phyloP scores from a whole-genome alignment of 805 yeast genomes.

The Candida coquimbonensis region DNA sequence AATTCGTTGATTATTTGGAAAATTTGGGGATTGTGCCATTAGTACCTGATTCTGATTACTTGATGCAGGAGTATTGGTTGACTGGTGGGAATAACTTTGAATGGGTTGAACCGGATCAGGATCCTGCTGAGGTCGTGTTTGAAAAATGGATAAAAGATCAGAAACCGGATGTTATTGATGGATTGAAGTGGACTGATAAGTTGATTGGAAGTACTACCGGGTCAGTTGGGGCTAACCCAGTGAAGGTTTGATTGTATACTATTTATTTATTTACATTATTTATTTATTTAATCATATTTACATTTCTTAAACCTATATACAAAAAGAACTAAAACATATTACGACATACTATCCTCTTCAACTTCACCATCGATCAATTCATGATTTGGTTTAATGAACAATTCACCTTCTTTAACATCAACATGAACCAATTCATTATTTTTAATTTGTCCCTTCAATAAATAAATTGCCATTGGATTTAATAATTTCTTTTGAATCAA shows the following conservation, averaged over 20 bases:
- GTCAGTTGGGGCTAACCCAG: background rate
- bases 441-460: slow-evolving; percentile 74
- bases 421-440: slow-evolving; percentile 50
- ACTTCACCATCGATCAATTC: slow-evolving; percentile 23
- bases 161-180: slow-evolving; percentile 10
- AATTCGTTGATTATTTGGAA: slow-evolving; percentile 8
- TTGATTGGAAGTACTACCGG: slow-evolving; percentile 13
- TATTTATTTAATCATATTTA: background rate
- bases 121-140: slow-evolving; percentile 60
- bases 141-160: slow-evolving; percentile 7
- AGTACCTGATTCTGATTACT: slow-evolving; percentile 57
- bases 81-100: slow-evolving; percentile 80
- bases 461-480: slow-evolving; percentile 77
- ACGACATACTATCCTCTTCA: background rate
- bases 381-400: slow-evolving; percentile 43
- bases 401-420: slow-evolving; percentile 35
- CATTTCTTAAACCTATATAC: background rate
- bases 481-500: slow-evolving; percentile 75
- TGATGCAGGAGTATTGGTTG: slow-evolving; percentile 81
- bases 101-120: slow-evolving; percentile 88
- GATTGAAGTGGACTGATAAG: slow-evolving; percentile 18
- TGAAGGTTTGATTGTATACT: too few species aligned
- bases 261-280: background rate
- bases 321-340: background rate
- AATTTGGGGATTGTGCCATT: slow-evolving; percentile 7